Conservation (phyloP, 331 rosid genomes). For the Malus hybrid region DNA sequence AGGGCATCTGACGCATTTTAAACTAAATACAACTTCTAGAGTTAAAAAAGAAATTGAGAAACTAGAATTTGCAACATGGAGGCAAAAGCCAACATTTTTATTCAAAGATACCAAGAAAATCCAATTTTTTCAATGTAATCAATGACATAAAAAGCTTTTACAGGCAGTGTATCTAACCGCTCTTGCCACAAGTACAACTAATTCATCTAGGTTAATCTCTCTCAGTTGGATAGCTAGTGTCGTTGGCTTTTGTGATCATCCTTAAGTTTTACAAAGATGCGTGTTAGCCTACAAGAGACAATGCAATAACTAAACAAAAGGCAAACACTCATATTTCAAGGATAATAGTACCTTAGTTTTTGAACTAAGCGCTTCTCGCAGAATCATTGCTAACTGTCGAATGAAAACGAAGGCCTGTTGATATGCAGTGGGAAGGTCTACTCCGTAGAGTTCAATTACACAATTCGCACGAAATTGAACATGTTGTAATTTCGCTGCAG, state of each 20-base stretch:
- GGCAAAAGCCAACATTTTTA: background rate
- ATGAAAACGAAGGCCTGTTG: constrained; percentile 86
- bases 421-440: constrained; percentile 77
- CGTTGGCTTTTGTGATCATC: too few relatives aligned
- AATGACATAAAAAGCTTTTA: background rate
- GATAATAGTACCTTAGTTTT: constrained; percentile 63
- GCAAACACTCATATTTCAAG: background rate
- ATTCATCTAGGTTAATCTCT: too few relatives aligned
- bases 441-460: constrained; percentile 63
- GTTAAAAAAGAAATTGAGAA: background rate
- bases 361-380: constrained; percentile 77
- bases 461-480: constrained; percentile 78
- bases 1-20: background rate
- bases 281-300: background rate
- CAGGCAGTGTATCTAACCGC: background rate
- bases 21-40: background rate
- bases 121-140: background rate
- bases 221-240: too few relatives aligned
- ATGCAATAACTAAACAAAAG: background rate
- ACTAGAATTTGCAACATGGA: background rate
- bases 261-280: background rate
- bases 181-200: too few relatives aligned
- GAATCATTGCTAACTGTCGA: constrained; percentile 85
- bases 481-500: constrained; percentile 71
- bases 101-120: background rate